Conservation (phyloP, 768 basidiomycete species). For the Mycena filopes region DNA sequence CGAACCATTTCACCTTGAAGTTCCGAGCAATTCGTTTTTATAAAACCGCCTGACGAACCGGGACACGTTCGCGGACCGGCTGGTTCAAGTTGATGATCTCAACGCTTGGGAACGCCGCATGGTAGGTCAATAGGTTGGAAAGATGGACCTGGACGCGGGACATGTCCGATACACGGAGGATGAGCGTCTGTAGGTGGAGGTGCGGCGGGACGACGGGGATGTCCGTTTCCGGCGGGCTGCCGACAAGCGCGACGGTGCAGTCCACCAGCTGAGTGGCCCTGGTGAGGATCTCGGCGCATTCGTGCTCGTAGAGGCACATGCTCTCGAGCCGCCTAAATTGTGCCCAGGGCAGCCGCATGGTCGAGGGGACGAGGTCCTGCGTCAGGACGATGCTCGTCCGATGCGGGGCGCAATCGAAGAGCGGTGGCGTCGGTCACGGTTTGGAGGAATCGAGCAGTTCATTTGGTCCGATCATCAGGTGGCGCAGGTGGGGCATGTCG, state of each 20-base stretch:
- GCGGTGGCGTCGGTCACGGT: background rate
- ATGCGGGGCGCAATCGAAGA: constrained; percentile 8
- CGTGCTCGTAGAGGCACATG: constrained; percentile 1
- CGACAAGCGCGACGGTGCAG: background rate
- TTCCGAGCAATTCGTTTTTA: no score
- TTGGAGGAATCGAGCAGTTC: background rate
- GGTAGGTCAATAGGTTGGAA: background rate
- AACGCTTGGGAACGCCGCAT: no score
- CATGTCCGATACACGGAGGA: background rate
- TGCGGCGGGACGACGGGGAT: background rate
- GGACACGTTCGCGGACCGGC: no score
- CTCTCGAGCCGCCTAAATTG: background rate
- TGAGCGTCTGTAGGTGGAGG: background rate
- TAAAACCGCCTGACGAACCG: no score
- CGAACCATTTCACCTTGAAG: no score
- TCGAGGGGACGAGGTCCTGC: background rate
- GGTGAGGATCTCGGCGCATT: background rate
- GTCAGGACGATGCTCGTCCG: background rate
- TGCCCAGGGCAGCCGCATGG: constrained; percentile 9
- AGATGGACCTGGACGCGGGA: background rate
- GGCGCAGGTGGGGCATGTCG: constrained; percentile 16
- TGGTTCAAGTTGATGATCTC: no score
- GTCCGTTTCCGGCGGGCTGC: background rate
- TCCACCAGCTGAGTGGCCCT: background rate
- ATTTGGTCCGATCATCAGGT: constrained; percentile 11